phyloP scores from a whole-genome alignment of 148 eudicot genomes.

The Amaranthus palmeri region DNA sequence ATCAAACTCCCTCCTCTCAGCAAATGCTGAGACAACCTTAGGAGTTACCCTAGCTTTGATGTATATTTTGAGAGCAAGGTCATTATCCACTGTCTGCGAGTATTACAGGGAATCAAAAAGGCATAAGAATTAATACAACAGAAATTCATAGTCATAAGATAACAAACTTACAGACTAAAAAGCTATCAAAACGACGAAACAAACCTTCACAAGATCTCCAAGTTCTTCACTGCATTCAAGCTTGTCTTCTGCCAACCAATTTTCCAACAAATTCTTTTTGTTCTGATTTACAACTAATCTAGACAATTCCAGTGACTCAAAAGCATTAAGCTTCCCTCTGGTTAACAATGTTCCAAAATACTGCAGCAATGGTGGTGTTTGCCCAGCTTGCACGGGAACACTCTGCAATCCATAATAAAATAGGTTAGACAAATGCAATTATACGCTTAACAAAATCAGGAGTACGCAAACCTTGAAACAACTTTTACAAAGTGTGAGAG shows the following conservation, averaged over 20 bases:
- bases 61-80: conserved; percentile 89
- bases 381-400: conserved; percentile 10
- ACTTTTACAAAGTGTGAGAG: background rate
- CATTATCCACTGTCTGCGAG: conserved; percentile 92
- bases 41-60: conserved; percentile 98
- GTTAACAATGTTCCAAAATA: too few relatives aligned
- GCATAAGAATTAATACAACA: background rate
- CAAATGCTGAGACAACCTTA: conserved; percentile 95
- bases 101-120: conserved; percentile 1
- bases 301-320: conserved; percentile 74
- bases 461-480: too few relatives aligned
- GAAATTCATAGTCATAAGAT: background rate
- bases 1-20: conserved; percentile 94
- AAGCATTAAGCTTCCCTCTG: too few relatives aligned
- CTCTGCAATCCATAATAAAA: conserved; percentile 48
- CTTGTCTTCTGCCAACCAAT: conserved; percentile 97
- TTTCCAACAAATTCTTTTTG: conserved; percentile 90
- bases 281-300: conserved; percentile 91
- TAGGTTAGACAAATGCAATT: background rate
- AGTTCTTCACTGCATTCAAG: conserved; percentile 98
- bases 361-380: too few relatives aligned
- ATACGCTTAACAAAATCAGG: background rate
- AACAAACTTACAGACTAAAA: too few relatives aligned
- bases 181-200: background rate
- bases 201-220: conserved; percentile 97